These are phyloP conservation scores for Apiospora sp. DNA, from an alignment of 2,329 filamentous ascomycete species.

Conservation along the genomic window DNA sequence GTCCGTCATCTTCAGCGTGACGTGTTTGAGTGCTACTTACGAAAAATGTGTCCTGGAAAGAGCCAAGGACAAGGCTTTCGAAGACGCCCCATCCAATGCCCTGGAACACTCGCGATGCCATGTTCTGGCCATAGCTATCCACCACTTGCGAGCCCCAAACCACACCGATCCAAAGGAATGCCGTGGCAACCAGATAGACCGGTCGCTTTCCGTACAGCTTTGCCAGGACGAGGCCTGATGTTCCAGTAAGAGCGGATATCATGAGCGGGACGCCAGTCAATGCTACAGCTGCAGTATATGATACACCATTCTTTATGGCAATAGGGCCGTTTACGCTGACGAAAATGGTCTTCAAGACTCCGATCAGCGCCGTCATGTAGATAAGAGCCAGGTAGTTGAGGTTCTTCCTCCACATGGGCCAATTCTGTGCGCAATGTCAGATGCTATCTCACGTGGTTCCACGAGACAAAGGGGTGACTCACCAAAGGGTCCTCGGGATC, in stretches of 20 bases:
- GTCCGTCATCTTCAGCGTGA: neutral
- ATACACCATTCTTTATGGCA: conserved; percentile 50
- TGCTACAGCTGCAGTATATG: conserved; percentile 56
- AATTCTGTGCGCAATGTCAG: conserved; percentile 53
- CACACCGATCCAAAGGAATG: conserved; percentile 56
- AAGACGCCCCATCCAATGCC: conserved; percentile 67
- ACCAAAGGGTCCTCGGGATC: conserved; percentile 63
- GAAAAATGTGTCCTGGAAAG: conserved; percentile 65
- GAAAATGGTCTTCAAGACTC: conserved; percentile 63
- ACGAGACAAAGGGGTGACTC: conserved; percentile 33
- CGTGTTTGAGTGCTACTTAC: conserved; percentile 45
- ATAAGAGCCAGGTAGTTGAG: conserved; percentile 57
- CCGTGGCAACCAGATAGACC: conserved; percentile 57
- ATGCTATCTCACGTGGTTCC: neutral
- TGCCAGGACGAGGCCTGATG: conserved; percentile 51
- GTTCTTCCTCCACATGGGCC: conserved; percentile 63
- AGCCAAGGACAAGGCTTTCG: conserved; percentile 59
- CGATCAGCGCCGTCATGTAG: conserved; percentile 53
- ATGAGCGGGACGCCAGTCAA: conserved; percentile 63
- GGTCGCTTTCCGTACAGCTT: conserved; percentile 61
- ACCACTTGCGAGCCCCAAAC: conserved; percentile 58
- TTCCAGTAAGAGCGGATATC: conserved; percentile 54
- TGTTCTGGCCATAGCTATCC: conserved; percentile 52
- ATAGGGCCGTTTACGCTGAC: conserved; percentile 56
- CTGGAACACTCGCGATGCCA: conserved; percentile 62